Percentiles rank a stretch among this genome's conserved stretches.
Conservation (phyloP, 1,284 basidiomycete genomes). For the Hypsizygus ulmarius region DNA sequence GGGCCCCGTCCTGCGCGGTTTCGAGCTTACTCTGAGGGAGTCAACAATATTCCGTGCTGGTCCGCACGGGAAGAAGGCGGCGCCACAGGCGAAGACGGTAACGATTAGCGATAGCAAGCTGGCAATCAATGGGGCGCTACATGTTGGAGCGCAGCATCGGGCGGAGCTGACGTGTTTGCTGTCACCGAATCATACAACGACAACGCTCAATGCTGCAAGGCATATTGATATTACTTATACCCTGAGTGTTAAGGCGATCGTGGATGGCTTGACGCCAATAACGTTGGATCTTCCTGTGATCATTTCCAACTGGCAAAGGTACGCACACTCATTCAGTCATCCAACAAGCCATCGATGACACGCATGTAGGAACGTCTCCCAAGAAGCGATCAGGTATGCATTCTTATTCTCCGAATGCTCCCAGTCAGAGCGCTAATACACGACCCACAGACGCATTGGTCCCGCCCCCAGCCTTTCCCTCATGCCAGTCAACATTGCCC, state of each 20-base stretch:
- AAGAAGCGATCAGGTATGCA: constrained; percentile 59
- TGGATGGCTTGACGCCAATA: constrained; percentile 64
- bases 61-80: constrained; percentile 45
- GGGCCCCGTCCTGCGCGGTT: constrained; percentile 69
- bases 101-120: constrained; percentile 65
- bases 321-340: constrained; percentile 22
- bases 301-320: constrained; percentile 81
- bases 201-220: constrained; percentile 72
- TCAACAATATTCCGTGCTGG: constrained; percentile 65
- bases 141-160: constrained; percentile 66
- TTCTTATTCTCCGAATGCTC: constrained; percentile 10
- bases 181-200: constrained; percentile 68
- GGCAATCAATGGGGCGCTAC: constrained; percentile 67
- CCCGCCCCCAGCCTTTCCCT: constrained; percentile 61
- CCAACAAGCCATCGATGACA: constrained; percentile 1
- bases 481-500: constrained; percentile 25
- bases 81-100: constrained; percentile 52
- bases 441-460: constrained; percentile 59
- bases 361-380: constrained; percentile 51
- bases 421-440: constrained; percentile 3
- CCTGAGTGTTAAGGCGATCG: constrained; percentile 71
- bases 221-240: constrained; percentile 82
- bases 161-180: constrained; percentile 69
- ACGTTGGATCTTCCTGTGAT: constrained; percentile 73
- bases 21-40: constrained; percentile 78